phyloP scores from a whole-genome alignment of 345 rosid species.

The Gossypium bickii region DNA sequence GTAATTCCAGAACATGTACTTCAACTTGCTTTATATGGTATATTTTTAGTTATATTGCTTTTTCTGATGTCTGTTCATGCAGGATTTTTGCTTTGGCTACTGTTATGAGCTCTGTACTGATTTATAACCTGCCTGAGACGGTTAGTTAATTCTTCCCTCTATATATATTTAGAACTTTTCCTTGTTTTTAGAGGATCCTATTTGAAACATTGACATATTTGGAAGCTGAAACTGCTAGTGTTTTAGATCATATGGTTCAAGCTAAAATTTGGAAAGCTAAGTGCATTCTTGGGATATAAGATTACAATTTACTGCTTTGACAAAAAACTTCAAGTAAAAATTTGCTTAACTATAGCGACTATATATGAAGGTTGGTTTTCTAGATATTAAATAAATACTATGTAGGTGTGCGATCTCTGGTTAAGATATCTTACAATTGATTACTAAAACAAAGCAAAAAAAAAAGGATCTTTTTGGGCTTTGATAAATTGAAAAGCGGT shows the following conservation, averaged over 20 bases:
- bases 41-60: conserved; percentile 9
- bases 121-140: conserved; percentile 94
- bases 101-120: conserved; percentile 93
- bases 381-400: neutral
- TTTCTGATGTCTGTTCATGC: conserved; percentile 27
- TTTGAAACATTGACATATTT: neutral
- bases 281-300: neutral
- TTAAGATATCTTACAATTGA: neutral
- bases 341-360: neutral
- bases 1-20: conserved; percentile 33
- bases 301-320: neutral
- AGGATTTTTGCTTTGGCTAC: conserved; percentile 99
- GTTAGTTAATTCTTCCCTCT: conserved; percentile 47
- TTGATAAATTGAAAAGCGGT: neutral
- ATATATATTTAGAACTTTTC: neutral
- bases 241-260: neutral
- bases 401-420: neutral
- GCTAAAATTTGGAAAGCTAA: neutral
- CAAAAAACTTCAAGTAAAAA: neutral
- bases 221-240: neutral
- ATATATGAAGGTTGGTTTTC: conserved; percentile 1
- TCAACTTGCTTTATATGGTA: conserved; percentile 2
- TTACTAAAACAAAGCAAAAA: neutral
- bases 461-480: neutral
- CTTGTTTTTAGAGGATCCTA: neutral